Base-by-base conservation (phyloP, 139 green algal genomes). In the Yamagishiella unicocca region DNA sequence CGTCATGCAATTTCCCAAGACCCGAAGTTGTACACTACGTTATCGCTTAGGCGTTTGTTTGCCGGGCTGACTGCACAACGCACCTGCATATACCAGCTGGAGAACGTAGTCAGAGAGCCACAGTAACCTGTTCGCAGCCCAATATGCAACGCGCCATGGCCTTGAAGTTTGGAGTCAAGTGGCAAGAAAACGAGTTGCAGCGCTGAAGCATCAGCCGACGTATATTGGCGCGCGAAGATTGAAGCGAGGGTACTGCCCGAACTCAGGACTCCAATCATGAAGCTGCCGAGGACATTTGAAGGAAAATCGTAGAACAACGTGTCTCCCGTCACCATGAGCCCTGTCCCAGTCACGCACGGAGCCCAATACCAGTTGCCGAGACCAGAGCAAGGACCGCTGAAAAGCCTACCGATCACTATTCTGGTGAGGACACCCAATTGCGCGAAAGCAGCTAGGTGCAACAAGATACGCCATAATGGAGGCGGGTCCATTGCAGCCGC, bases 71-170 rank as follows among this genome's bases (percentile, higher is more conserved):
- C 24, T 31, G 6, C 24, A 68, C 22, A n/a, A 68, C 19, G 14
- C 58, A 68, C 53, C 68, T 95, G 90, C n/a, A 94, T 24, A 22
- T 94, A 82, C 96, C 96, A 98, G 79, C 91, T 94, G 4, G 95
- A 92, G 87, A 97, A 98, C 1, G 96, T 98, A 4, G 96, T 98
- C 9, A 98, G 83, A 4, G 91, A 97, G 37, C 96, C 96, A 71
- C 96, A 98, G 55, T 94, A 97, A 0, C 96, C 96, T 0, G 95
- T 98, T 24, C 95, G 89, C 54, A 98, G 77, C 42, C 96, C 96
- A 0, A 97, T 73, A 33, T 96, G 94, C 62, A 97, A 87, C 31
- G 84, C 87, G 33, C 85, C 66, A 53, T 92, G 70, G 0, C 93
- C 72, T 54, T 94, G 93, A 37, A 98, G 90, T 33, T 89, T 74